Percentiles rank a stretch among this genome's conserved stretches.
These are phyloP conservation scores for Aspergillus latus DNA, from an alignment of 2,329 filamentous ascomycete genomes.

Conservation along the genomic window DNA sequence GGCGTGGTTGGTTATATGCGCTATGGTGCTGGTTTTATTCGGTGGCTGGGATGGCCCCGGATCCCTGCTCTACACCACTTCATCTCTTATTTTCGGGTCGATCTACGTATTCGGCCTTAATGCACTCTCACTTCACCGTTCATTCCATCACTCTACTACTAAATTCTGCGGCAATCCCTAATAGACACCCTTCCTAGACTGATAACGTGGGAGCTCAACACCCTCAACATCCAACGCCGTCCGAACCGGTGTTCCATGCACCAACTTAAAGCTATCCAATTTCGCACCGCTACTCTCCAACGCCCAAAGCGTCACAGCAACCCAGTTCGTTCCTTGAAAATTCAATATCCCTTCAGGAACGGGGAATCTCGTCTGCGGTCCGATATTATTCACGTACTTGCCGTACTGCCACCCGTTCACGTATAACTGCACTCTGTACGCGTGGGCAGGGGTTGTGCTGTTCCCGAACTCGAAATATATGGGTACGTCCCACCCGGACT, in stretches of 20 bases:
- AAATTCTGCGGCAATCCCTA: constrained; percentile 27
- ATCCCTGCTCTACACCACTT: not conserved
- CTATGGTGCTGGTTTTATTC: constrained; percentile 6
- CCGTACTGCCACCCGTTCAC: constrained; percentile 77
- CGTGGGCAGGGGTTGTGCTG: constrained; percentile 50
- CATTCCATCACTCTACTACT: too few species aligned
- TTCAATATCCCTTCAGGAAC: constrained; percentile 73
- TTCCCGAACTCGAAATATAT: constrained; percentile 53
- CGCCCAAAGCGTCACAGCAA: constrained; percentile 69
- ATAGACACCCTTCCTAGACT: constrained; percentile 52
- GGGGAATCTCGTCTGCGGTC: constrained; percentile 69
- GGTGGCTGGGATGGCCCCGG: constrained; percentile 17
- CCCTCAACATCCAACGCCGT: constrained; percentile 52
- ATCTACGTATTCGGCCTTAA: not conserved
- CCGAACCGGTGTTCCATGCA: constrained; percentile 51
- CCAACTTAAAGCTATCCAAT: constrained; percentile 55
- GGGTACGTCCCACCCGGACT: constrained; percentile 56
- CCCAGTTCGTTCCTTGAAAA: constrained; percentile 67
- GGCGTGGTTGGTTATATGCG: not conserved
- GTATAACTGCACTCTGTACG: constrained; percentile 65
- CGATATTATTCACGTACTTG: constrained; percentile 68
- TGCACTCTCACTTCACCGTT: not conserved
- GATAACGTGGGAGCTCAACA: constrained; percentile 50
- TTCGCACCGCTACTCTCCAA: constrained; percentile 58
- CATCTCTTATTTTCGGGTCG: not conserved